Percentiles rank a stretch among this genome's conserved stretches.
Conservation (phyloP, 208 protist species). For the Crithidia acanthocephali region DNA sequence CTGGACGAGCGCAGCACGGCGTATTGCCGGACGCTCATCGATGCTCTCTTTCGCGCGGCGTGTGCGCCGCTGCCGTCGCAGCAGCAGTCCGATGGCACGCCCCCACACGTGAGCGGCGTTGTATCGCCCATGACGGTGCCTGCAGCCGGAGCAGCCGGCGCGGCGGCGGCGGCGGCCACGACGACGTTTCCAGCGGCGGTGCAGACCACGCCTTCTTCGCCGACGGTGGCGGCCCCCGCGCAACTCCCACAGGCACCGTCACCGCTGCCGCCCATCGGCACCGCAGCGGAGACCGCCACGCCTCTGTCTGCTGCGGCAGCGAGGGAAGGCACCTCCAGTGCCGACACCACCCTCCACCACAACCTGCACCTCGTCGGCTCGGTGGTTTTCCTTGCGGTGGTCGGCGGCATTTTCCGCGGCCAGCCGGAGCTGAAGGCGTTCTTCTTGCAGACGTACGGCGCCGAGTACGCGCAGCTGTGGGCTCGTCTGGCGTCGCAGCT, state of each 20-base stretch:
- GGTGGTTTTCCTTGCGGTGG: slow-evolving; percentile 54
- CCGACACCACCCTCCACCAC: neutral
- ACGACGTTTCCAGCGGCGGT: neutral
- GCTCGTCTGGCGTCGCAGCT: slow-evolving; percentile 41
- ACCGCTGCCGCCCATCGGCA: neutral
- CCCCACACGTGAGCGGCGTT: neutral
- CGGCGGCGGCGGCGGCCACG: neutral
- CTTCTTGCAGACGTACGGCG: slow-evolving; percentile 38
- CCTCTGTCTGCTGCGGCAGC: neutral
- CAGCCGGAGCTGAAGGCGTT: slow-evolving; percentile 47
- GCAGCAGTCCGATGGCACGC: neutral
- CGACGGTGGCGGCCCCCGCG: neutral
- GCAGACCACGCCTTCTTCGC: neutral
- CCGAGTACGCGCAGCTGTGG: slow-evolving; percentile 51
- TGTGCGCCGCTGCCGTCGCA: neutral
- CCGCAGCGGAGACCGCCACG: neutral
- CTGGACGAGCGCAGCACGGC: slow-evolving; percentile 16
- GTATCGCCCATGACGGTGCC: slow-evolving; percentile 13
- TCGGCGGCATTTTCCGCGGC: slow-evolving; percentile 50
- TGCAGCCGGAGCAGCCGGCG: neutral
- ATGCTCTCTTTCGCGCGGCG: slow-evolving; percentile 19
- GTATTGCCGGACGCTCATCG: slow-evolving; percentile 32
- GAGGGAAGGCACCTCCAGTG: neutral
- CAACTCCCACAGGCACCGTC: neutral
- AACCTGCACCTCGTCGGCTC: slow-evolving; percentile 18